Conservation (phyloP, 345 rosid genomes). For the Microthlaspi erraticum region DNA sequence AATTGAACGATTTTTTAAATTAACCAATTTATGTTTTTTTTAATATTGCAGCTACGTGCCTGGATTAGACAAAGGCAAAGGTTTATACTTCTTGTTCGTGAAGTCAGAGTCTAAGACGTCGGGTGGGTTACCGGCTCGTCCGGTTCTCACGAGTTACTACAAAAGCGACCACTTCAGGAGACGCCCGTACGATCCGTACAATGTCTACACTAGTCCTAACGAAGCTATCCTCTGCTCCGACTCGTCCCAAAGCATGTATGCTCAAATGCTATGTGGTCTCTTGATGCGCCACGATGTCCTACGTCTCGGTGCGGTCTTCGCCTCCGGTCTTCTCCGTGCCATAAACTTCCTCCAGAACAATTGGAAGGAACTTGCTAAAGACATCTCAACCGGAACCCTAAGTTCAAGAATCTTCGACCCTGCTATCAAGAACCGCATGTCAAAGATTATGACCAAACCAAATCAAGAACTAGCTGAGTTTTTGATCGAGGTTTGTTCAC, state of each 20-base stretch:
- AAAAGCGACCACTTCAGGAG: conserved; percentile 79
- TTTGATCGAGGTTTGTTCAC: conserved; percentile 54
- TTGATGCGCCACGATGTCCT: conserved; percentile 71
- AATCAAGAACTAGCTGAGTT: conserved; percentile 65
- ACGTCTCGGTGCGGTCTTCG: conserved; percentile 88
- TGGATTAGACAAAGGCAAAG: conserved; percentile 88
- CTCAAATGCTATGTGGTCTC: conserved; percentile 91
- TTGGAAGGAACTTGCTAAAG: conserved; percentile 65
- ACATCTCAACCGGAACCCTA: conserved; percentile 66
- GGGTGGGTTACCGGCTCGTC: conserved; percentile 83
- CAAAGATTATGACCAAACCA: conserved; percentile 58
- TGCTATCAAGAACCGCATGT: conserved; percentile 53
- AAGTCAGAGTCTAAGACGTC: conserved; percentile 86
- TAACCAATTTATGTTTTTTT: neutral
- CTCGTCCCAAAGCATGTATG: conserved; percentile 89
- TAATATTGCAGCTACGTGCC: conserved; percentile 64
- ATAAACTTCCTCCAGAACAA: conserved; percentile 74
- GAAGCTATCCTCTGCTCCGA: conserved; percentile 87
- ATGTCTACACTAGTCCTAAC: conserved; percentile 80
- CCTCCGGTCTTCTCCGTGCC: conserved; percentile 88
- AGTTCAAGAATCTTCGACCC: conserved; percentile 61
- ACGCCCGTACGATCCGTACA: conserved; percentile 82
- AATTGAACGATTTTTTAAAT: too few relatives aligned
- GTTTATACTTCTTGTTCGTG: conserved; percentile 76
- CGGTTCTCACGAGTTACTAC: conserved; percentile 94